Conservation (phyloP, 495 filamentous ascomycete genomes). For the Filosporella fistucella region DNA sequence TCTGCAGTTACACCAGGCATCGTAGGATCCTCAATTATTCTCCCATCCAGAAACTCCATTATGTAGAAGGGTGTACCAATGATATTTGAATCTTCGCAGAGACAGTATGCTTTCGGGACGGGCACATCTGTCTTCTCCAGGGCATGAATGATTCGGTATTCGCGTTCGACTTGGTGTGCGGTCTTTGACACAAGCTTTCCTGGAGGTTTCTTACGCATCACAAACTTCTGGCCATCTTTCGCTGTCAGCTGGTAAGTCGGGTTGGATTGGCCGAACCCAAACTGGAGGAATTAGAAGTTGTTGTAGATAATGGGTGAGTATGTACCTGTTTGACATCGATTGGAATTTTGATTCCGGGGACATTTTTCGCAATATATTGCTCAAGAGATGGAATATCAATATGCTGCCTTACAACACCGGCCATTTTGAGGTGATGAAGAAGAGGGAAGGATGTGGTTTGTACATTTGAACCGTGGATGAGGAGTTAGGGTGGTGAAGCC, state of each 20-base stretch:
- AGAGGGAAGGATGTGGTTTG: neutral
- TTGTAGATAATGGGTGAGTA: neutral
- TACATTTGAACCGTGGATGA: neutral
- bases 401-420: conserved; percentile 80
- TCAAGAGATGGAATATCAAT: conserved; percentile 78
- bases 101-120: conserved; percentile 76
- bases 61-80: conserved; percentile 94
- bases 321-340: conserved; percentile 82
- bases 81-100: conserved; percentile 76
- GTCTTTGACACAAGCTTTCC: conserved; percentile 87
- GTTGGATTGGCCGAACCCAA: conserved; percentile 95
- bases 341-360: conserved; percentile 75
- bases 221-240: conserved; percentile 61
- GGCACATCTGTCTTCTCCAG: conserved; percentile 77
- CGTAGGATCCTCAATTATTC: conserved; percentile 84
- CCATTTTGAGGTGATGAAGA: conserved; percentile 52
- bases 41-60: conserved; percentile 89
- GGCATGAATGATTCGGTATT: conserved; percentile 86
- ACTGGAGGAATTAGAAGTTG: conserved; percentile 46
- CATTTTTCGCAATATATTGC: conserved; percentile 66
- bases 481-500: neutral
- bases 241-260: conserved; percentile 88
- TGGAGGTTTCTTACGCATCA: conserved; percentile 93
- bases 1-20: conserved; percentile 65
- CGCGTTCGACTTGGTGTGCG: conserved; percentile 92